These are phyloP conservation scores for Colletotrichum musae DNA, from an alignment of 2,329 filamentous ascomycete genomes.

Conservation along the genomic window DNA sequence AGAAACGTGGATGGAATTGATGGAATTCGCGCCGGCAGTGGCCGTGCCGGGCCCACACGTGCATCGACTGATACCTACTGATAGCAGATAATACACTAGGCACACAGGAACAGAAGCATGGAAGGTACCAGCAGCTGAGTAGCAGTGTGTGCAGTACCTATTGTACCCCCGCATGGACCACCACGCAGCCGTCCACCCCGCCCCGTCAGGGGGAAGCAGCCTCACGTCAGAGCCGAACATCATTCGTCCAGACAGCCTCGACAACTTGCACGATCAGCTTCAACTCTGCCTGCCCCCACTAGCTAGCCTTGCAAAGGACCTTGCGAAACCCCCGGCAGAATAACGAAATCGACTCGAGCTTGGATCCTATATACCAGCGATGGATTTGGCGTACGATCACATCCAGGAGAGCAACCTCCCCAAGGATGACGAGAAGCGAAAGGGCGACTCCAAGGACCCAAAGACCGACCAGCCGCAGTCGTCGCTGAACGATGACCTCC, in stretches of 20 bases:
- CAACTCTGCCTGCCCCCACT: slow-evolving; percentile 16
- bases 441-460: slow-evolving; percentile 53
- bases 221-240: slow-evolving; percentile 37
- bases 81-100: too few species aligned
- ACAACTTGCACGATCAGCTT: slow-evolving; percentile 29
- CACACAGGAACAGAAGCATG: too few species aligned
- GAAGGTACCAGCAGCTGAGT: too few species aligned
- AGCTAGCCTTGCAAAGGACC: slow-evolving; percentile 35
- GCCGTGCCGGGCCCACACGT: slow-evolving; percentile 21
- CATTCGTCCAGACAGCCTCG: slow-evolving; percentile 31
- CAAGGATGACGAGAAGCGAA: slow-evolving; percentile 67
- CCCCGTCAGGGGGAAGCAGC: slow-evolving; percentile 34
- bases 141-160: too few species aligned
- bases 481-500: slow-evolving; percentile 87
- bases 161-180: slow-evolving; percentile 37
- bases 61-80: background rate
- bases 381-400: slow-evolving; percentile 98
- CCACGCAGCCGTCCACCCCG: slow-evolving; percentile 30
- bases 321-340: slow-evolving; percentile 23
- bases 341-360: slow-evolving; percentile 8
- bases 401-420: slow-evolving; percentile 87
- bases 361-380: slow-evolving; percentile 53
- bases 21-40: slow-evolving; percentile 11
- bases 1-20: slow-evolving; percentile 3
- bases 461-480: slow-evolving; percentile 58